These are phyloP conservation scores for Hygrocybe punicea DNA, from an alignment of 768 basidiomycete genomes.

Conservation along the genomic window DNA sequence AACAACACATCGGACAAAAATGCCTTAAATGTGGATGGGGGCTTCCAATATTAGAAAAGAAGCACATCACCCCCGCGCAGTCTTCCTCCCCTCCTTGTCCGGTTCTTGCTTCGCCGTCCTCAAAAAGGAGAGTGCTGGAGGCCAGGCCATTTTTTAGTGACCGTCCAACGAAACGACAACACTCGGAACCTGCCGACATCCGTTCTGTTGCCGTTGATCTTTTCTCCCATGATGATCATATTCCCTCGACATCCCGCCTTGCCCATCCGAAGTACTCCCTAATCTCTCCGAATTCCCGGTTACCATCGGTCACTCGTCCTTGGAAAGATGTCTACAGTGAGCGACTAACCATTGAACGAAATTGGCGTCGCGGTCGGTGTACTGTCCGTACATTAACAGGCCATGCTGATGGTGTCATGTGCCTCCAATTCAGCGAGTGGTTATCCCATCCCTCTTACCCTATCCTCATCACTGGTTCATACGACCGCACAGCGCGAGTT, in stretches of 20 bases:
- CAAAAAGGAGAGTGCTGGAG: constrained; percentile 41
- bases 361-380: constrained; percentile 94
- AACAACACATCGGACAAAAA: constrained; percentile 96
- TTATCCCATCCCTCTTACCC: constrained; percentile 82
- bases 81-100: constrained; percentile 37
- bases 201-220: constrained; percentile 3
- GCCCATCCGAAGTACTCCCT: background rate
- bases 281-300: constrained; percentile 1
- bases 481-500: constrained; percentile 89
- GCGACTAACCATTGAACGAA: constrained; percentile 91
- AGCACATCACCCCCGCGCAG: constrained; percentile 45
- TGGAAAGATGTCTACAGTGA: constrained; percentile 99
- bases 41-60: constrained; percentile 82
- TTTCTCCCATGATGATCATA: background rate
- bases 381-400: constrained; percentile 82
- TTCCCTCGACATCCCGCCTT: background rate
- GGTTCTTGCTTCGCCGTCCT: constrained; percentile 11
- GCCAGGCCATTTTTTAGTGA: constrained; percentile 19
- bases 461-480: constrained; percentile 95
- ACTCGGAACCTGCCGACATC: constrained; percentile 30
- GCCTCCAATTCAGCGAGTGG: constrained; percentile 89
- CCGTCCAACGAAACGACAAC: constrained; percentile 52
- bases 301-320: constrained; percentile 57
- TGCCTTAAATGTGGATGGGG: constrained; percentile 98
- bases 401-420: constrained; percentile 96